phyloP scores from a whole-genome alignment of 176 grass and related monocot species.

The Triticum aestivum region DNA sequence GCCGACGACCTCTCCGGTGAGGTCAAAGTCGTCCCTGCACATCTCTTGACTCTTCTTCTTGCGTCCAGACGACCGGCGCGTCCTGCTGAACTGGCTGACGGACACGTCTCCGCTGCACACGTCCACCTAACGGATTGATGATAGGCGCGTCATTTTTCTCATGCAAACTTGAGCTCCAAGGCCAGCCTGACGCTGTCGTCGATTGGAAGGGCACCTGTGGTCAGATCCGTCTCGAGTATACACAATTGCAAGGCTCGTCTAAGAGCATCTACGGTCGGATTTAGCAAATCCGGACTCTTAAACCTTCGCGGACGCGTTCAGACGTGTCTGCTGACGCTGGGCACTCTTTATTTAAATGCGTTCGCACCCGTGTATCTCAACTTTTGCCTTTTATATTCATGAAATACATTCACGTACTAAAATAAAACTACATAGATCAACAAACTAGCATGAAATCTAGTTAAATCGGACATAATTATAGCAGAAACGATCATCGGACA shows the following conservation, averaged over 20 bases:
- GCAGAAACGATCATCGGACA: too few relatives aligned
- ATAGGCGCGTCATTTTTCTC: not conserved
- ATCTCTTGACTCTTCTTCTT: not conserved
- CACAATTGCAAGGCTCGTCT: not conserved
- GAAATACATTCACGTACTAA: too few relatives aligned
- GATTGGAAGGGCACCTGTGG: not conserved
- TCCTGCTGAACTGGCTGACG: not conserved
- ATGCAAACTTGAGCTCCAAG: not conserved
- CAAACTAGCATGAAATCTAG: too few relatives aligned
- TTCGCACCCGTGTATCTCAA: too few relatives aligned
- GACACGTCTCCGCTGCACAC: not conserved
- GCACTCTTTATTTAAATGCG: too few relatives aligned
- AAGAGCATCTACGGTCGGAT: not conserved
- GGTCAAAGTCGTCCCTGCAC: slow-evolving; percentile 16
- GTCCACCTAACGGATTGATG: not conserved
- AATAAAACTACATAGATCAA: too few relatives aligned
- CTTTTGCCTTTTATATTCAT: too few relatives aligned
- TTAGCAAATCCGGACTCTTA: too few relatives aligned
- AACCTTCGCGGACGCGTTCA: too few relatives aligned
- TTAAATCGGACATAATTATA: too few relatives aligned
- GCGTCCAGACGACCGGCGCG: not conserved
- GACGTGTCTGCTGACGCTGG: too few relatives aligned
- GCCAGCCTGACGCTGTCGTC: not conserved
- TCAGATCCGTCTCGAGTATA: not conserved
- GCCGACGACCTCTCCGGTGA: not conserved